Percentiles rank a stretch among this genome's conserved stretches.
Conservation (phyloP, 768 basidiomycete genomes). For the Dictyophora rubrovolvata region DNA sequence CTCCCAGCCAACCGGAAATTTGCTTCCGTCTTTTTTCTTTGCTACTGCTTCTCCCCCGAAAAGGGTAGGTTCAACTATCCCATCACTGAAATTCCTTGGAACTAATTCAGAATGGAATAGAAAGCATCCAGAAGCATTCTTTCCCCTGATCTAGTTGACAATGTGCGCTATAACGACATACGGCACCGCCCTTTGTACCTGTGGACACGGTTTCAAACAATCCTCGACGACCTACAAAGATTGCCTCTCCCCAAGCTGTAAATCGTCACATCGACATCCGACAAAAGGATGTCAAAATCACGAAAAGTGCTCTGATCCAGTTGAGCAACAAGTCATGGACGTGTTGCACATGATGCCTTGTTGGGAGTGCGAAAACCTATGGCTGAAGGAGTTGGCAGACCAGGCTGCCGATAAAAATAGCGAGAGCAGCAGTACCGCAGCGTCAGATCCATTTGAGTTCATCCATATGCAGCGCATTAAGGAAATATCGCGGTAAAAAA, state of each 20-base stretch:
- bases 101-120: no score
- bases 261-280: background rate
- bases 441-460: background rate
- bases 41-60: no score
- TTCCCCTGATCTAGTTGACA: background rate
- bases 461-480: background rate
- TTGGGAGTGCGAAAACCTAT: constrained; percentile 2
- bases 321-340: background rate
- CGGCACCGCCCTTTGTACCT: constrained; percentile 3
- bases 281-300: background rate
- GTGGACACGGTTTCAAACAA: constrained; percentile 1
- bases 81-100: no score
- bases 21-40: no score
- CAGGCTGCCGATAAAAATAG: background rate
- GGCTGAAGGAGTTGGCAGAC: background rate
- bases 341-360: background rate
- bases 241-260: background rate
- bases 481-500: background rate
- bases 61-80: no score
- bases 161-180: constrained; percentile 4
- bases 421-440: background rate
- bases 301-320: background rate
- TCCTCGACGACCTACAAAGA: constrained; percentile 1
- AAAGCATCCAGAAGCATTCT: no score
- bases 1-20: no score